phyloP scores from a whole-genome alignment of 345 rosid genomes.

The Rhizophora apiculata region DNA sequence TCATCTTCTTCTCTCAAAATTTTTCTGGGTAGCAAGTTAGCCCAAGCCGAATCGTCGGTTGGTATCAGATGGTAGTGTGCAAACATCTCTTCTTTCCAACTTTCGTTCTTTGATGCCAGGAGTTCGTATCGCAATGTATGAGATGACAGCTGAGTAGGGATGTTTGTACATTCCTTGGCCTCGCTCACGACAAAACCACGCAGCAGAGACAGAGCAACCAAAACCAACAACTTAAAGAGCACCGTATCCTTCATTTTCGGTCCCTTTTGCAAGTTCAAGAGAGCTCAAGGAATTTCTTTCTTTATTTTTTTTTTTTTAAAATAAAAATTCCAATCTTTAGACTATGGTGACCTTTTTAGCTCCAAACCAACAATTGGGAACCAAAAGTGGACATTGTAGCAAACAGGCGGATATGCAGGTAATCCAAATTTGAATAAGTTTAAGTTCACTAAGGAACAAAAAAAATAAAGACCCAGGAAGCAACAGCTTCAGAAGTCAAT shows the following conservation, averaged over 20 bases:
- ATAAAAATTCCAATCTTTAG: neutral
- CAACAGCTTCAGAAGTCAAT: slow-evolving; percentile 7
- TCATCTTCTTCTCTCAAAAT: slow-evolving; percentile 60
- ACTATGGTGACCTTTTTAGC: neutral
- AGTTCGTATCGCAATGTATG: slow-evolving; percentile 70
- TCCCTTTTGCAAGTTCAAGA: neutral
- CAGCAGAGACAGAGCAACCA: slow-evolving; percentile 17
- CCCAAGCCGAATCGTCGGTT: slow-evolving; percentile 82
- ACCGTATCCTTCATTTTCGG: slow-evolving; percentile 29
- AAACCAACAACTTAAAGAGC: slow-evolving; percentile 7
- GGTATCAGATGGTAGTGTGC: slow-evolving; percentile 78
- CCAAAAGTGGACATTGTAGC: neutral
- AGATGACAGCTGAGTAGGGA: slow-evolving; percentile 50
- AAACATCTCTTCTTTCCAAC: slow-evolving; percentile 65
- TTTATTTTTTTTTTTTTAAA: too few species aligned
- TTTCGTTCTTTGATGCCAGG: slow-evolving; percentile 54
- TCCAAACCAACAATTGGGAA: neutral
- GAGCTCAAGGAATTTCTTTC: neutral
- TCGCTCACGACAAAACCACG: slow-evolving; percentile 27
- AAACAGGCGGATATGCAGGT: too few species aligned
- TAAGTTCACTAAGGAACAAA: neutral
- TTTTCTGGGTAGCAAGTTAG: slow-evolving; percentile 68
- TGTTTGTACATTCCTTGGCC: slow-evolving; percentile 84
- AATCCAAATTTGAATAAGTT: neutral
- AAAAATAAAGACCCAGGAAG: slow-evolving; percentile 18